Conservation (phyloP, 1,139 yeast genomes). For the Pichia sp. region DNA sequence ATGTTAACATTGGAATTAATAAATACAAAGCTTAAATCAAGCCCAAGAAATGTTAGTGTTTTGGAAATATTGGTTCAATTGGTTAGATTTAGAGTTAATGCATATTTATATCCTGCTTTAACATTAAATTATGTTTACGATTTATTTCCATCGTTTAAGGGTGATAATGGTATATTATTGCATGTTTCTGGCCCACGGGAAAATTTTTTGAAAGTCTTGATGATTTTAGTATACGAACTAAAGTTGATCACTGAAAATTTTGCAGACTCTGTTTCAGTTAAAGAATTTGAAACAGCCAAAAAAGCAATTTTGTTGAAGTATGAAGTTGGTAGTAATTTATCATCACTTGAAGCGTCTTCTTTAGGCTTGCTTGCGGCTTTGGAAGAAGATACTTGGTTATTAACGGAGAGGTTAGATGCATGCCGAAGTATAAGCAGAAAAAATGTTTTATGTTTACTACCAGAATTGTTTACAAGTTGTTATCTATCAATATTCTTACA, state of each 20-base stretch:
- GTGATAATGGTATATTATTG: conserved; percentile 43
- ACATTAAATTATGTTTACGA: conserved; percentile 50
- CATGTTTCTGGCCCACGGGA: conserved; percentile 43
- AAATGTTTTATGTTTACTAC: conserved; percentile 27
- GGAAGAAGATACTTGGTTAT: conserved; percentile 46
- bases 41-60: conserved; percentile 34
- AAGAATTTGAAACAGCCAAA: conserved; percentile 39
- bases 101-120: conserved; percentile 44
- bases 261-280: conserved; percentile 25
- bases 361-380: conserved; percentile 37
- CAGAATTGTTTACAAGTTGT: conserved; percentile 27
- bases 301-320: conserved; percentile 40
- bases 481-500: conserved; percentile 41
- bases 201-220: conserved; percentile 33
- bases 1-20: conserved; percentile 42
- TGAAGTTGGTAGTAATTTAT: conserved; percentile 32
- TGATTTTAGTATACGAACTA: conserved; percentile 25
- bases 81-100: conserved; percentile 35
- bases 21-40: conserved; percentile 26
- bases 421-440: conserved; percentile 53
- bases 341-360: conserved; percentile 43
- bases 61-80: conserved; percentile 47
- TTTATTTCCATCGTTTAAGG: conserved; percentile 43
- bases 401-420: conserved; percentile 47
- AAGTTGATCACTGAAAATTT: conserved; percentile 15